Evolutionary conservation across 345 rosid species (phyloP), one percentile per base, ranked within the genome.

Genomic region (Firmiana major): DNA sequence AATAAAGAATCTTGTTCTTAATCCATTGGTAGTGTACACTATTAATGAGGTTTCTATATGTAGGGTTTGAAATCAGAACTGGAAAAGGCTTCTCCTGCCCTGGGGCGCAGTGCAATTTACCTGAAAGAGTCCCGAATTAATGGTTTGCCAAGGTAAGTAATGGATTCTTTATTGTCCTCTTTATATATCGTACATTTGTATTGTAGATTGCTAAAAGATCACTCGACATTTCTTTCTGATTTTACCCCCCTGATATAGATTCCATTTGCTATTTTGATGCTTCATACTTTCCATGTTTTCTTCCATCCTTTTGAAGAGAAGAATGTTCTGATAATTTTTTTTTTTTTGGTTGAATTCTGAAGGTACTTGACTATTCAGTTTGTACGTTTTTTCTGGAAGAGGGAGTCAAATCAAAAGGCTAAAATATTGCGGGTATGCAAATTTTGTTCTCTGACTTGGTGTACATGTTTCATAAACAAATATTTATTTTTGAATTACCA

Each of bases 331-430:
- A 4, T 28, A 53, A 71, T 28, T 49, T 24, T 68, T 4, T 7
- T 9, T 4, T 28, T 4, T 60, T 6, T 28, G 9, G 24, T 12
- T 19, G 46, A 31, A 53, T 17, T 71, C 46, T 53, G 46, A 75
- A 97, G 99, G 92, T 97, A 97, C 84, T 81, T 92, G 85, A 94
- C 98, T n/a, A 87, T 97, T 85, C 99, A 97, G 86, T 94, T 97
- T 86, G 98, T 97, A 89, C n/a, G n/a, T n/a, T n/a, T n/a, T n/a
- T n/a, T n/a, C n/a, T n/a, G n/a, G n/a, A n/a, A n/a, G n/a, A n/a
- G 99, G 82, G 99, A 97, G 78, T 91, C 96, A 60, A 97, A 94
- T 87, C 98, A 94, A 86, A 97, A 97, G 83, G 99, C 98, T 70
- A 97, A 97, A 86, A 97, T 97, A 80, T 87, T 97, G 76, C 86